phyloP scores from a whole-genome alignment of 345 rosid species.

The Lagerstroemia speciosa region DNA sequence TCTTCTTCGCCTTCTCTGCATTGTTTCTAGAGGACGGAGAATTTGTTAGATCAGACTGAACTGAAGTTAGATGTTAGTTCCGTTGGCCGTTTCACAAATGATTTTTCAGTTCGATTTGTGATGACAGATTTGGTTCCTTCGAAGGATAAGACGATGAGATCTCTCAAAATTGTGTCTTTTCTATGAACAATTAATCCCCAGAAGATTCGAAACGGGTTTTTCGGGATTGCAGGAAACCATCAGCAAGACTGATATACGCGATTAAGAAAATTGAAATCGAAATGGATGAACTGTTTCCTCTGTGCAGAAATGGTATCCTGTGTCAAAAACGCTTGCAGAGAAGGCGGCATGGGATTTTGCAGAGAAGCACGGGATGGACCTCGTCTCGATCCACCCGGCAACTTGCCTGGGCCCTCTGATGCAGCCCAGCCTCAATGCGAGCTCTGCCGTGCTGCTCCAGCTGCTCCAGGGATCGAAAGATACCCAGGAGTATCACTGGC shows the following conservation, averaged over 20 bases:
- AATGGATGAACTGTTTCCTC: background rate
- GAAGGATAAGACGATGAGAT: background rate
- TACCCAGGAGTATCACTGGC: constrained; percentile 68
- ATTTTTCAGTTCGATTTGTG: too few species aligned
- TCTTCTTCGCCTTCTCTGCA: background rate
- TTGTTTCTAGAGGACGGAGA: too few species aligned
- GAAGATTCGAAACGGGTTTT: too few species aligned
- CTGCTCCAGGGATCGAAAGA: constrained; percentile 56
- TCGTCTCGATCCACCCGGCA: constrained; percentile 64
- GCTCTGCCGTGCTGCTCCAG: constrained; percentile 57
- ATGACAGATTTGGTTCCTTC: background rate
- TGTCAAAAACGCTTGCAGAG: constrained; percentile 79
- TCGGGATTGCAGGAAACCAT: background rate
- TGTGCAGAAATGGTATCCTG: constrained; percentile 69
- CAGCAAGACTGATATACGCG: background rate
- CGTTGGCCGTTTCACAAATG: too few species aligned
- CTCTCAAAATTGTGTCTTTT: background rate
- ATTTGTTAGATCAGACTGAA: too few species aligned
- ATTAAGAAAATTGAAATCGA: background rate
- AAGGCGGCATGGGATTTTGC: constrained; percentile 68
- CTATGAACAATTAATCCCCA: background rate
- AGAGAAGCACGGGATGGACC: constrained; percentile 47
- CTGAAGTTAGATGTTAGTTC: too few species aligned
- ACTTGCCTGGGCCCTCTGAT: constrained; percentile 67
- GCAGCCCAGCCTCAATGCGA: constrained; percentile 69